phyloP scores from a whole-genome alignment of 306 rosid genomes.

The Parietaria judaica region DNA sequence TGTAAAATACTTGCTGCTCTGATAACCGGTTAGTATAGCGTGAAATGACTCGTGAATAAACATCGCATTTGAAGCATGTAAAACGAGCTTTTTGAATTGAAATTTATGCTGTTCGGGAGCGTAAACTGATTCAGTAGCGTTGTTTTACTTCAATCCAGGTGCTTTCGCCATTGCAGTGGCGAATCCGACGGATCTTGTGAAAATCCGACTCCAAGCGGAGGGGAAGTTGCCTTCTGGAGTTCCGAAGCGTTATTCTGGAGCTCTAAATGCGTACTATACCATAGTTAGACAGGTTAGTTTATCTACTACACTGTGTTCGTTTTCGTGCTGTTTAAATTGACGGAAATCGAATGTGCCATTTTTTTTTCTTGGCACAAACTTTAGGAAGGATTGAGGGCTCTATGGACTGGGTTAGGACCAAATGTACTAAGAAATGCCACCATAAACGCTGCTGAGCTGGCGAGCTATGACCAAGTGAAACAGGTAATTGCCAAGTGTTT shows the following conservation, averaged over 20 bases:
- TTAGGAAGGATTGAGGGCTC: conserved; percentile 82
- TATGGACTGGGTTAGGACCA: conserved; percentile 98
- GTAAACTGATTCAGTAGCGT: neutral
- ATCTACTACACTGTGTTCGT: neutral
- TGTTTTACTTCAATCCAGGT: conserved; percentile 38
- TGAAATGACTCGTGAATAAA: conserved; percentile 10
- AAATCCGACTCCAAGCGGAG: conserved; percentile 92
- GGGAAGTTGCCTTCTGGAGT: conserved; percentile 76
- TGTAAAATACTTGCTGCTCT: conserved; percentile 88
- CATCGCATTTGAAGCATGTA: neutral
- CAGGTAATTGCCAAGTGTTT: conserved; percentile 42
- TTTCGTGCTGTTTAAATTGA: neutral
- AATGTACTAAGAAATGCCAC: conserved; percentile 83
- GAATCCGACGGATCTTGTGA: conserved; percentile 93
- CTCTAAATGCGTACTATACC: conserved; percentile 71
- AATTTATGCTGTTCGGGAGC: conserved; percentile 2
- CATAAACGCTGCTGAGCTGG: conserved; percentile 93
- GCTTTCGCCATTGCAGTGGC: conserved; percentile 82
- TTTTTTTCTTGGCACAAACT: conserved; percentile 4
- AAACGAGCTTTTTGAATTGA: neutral
- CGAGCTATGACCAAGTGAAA: conserved; percentile 95
- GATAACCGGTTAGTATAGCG: conserved; percentile 64
- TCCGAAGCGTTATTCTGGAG: conserved; percentile 88
- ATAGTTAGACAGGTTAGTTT: conserved; percentile 63
- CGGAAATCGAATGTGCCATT: neutral